Evolutionary conservation across 345 rosid species (phyloP), one percentile per base, ranked within the genome.

Genomic region (Salix purpurea): DNA sequence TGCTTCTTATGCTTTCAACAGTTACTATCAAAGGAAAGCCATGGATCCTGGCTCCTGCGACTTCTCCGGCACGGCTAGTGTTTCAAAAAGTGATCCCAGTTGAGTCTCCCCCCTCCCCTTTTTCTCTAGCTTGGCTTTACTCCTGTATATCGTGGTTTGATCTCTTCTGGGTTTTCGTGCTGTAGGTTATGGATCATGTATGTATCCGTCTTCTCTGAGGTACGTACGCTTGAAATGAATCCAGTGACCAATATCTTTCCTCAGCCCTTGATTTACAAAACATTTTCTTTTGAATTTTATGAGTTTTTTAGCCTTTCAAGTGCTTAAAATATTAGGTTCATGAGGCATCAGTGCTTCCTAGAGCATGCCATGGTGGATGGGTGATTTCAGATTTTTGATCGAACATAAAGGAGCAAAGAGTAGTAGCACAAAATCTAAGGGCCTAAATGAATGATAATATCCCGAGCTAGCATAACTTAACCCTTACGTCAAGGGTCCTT

Each of bases 31-130:
- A 36, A 87, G 91, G 70, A 84, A 82, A 69, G 69, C 54, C 76
- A 88, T 90, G 92, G 90, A 90, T 28, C 89, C 95, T 71, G 93
- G 93, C 69, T 90, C 97, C 24, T 92, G 97, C 65, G 90, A 92
- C 85, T 92, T 92, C 72, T 81, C 92, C 3, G 93, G 92, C 82
- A 86, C 95, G 18, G 92, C 97, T 69, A 90, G 88, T 68, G 34
- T 89, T 30, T 90, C 95, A n/a, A 83, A 68, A 82, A 88, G 89
- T 36, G 95, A 92, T 78, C 97, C 97, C 40, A 90, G 97, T 92
- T 65, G 44, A n/a, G 78, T 71, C n/a, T 14, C 36, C 6, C 37
- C 50, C 21, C 71, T 28, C 0, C 23, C 30, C 34, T 42, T 19
- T n/a, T 42, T 76, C 62, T 67, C 40, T 26, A 16, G 32, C 68